These are phyloP conservation scores for Suhomyces bokatorum DNA, from an alignment of 1,139 yeast species.

Conservation along the genomic window DNA sequence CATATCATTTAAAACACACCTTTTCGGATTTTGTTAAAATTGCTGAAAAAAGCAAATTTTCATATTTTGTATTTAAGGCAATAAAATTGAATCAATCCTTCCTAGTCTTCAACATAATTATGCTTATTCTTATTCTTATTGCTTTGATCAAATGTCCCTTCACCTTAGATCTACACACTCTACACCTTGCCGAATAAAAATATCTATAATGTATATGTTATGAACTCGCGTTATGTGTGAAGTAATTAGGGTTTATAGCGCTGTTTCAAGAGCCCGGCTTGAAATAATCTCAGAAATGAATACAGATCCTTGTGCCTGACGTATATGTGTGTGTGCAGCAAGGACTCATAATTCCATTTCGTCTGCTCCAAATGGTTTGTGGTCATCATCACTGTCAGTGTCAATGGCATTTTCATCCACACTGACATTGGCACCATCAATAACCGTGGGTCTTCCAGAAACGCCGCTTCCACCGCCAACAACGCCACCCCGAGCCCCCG, in stretches of 20 bases:
- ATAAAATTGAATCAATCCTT: too few relatives aligned
- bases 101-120: too few relatives aligned
- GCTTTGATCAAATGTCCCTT: too few relatives aligned
- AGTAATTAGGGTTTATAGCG: background rate
- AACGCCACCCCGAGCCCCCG: constrained; percentile 11
- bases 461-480: constrained; percentile 10
- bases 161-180: background rate
- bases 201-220: background rate
- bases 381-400: constrained; percentile 41
- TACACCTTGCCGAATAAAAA: background rate
- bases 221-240: background rate
- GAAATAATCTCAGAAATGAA: too few relatives aligned
- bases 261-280: too few relatives aligned
- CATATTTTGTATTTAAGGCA: too few relatives aligned
- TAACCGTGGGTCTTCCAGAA: constrained; percentile 9
- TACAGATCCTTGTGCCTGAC: too few relatives aligned
- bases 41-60: too few relatives aligned
- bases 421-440: constrained; percentile 17
- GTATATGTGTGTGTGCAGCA: too few relatives aligned
- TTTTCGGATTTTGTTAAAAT: too few relatives aligned
- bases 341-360: constrained; percentile 60
- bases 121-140: too few relatives aligned
- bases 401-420: constrained; percentile 46
- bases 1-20: too few relatives aligned
- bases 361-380: constrained; percentile 63